phyloP scores from a whole-genome alignment of 2,329 filamentous ascomycete species.

The Fusarium torreyae region DNA sequence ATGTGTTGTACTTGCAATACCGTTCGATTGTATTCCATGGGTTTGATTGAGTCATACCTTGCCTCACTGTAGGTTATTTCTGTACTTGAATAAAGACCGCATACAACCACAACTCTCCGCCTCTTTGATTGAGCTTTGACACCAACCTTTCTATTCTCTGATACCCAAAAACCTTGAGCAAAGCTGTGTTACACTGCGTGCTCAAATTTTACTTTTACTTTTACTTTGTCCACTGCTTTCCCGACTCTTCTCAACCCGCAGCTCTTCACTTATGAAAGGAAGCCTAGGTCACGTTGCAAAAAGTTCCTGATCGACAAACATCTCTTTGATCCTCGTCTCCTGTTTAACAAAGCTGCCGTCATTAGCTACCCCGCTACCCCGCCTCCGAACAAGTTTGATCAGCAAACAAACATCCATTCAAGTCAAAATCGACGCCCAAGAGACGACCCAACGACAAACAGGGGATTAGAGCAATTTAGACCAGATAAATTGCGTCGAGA shows the following conservation, averaged over 20 bases:
- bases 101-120: background rate
- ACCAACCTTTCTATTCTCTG: background rate
- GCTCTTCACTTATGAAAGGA: constrained; percentile 8
- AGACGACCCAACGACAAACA: constrained; percentile 18
- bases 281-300: background rate
- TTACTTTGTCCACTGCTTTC: background rate
- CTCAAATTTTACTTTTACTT: background rate
- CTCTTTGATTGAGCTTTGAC: background rate
- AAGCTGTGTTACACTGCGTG: background rate
- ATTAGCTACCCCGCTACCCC: constrained; percentile 58
- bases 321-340: constrained; percentile 6
- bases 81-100: background rate
- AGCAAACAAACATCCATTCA: constrained; percentile 34
- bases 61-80: background rate
- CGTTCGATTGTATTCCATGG: background rate
- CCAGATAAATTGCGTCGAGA: background rate
- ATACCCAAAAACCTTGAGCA: background rate
- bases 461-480: constrained; percentile 4
- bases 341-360: constrained; percentile 31
- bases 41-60: constrained; percentile 14
- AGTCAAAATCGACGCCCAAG: constrained; percentile 10
- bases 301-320: constrained; percentile 30
- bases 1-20: constrained; percentile 12
- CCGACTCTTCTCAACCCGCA: background rate
- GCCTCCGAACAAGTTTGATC: constrained; percentile 48